Evolutionary conservation across 139 green algal species (phyloP).

Genomic region (Parachlorella kessleri): DNA sequence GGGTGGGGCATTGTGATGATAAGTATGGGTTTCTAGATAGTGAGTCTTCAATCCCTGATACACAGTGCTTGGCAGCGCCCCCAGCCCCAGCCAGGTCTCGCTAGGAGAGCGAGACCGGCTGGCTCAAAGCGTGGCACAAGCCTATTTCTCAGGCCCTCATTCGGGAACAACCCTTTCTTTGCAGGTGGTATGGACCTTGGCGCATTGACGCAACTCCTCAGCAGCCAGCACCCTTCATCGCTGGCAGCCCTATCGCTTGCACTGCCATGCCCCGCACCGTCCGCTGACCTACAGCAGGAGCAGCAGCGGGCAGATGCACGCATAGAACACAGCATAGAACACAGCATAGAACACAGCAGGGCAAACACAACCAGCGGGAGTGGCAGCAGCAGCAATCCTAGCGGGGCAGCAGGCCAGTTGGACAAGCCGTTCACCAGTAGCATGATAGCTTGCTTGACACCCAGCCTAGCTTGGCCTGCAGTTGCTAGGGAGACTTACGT

Average conservation of each 20-base stretch:
- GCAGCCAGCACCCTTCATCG: conserved; percentile 8
- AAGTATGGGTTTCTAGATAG: no score
- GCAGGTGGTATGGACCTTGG: conserved; percentile 43
- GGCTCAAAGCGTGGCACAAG: no score
- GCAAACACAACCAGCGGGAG: not conserved
- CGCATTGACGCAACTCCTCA: conserved; percentile 47
- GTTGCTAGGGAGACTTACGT: conserved; percentile 1
- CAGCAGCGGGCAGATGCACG: conserved; percentile 14
- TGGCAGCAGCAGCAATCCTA: not conserved
- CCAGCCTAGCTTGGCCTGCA: conserved; percentile 5
- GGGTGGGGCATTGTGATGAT: no score
- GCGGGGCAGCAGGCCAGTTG: not conserved
- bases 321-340: not conserved
- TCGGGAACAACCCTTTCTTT: no score
- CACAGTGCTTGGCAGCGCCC: no score
- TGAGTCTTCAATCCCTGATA: no score
- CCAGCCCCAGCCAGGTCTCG: no score
- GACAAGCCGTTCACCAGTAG: conserved; percentile 8
- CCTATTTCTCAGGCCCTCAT: no score
- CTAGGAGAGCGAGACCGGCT: no score
- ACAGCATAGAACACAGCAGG: not conserved
- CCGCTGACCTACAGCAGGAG: conserved; percentile 5
- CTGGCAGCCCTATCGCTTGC: conserved; percentile 43
- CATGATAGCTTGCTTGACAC: conserved; percentile 23
- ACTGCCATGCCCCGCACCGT: conserved; percentile 46